These are phyloP conservation scores for Alternaria consortialis DNA, from an alignment of 2,329 filamentous ascomycete genomes.

Conservation along the genomic window DNA sequence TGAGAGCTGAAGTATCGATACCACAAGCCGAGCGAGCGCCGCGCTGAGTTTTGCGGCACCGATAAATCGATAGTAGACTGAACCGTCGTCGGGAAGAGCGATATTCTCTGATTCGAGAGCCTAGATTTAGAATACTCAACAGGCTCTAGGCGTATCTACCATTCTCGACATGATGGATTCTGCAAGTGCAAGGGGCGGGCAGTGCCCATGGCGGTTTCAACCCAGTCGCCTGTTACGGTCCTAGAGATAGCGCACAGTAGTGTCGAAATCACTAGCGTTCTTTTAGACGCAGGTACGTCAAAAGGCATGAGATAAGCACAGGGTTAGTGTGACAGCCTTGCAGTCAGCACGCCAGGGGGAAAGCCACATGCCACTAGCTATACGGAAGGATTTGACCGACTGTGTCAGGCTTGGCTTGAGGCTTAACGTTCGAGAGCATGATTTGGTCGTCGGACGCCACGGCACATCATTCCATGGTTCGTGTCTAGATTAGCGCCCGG, in stretches of 20 bases:
- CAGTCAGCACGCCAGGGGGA: slow-evolving; percentile 4
- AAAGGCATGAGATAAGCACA: slow-evolving; percentile 13
- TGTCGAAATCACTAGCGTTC: slow-evolving; percentile 3
- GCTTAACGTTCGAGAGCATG: background rate
- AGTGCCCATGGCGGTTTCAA: slow-evolving; percentile 7
- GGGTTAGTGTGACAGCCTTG: slow-evolving; percentile 18
- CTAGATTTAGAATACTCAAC: slow-evolving; percentile 17
- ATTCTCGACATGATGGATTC: slow-evolving; percentile 3
- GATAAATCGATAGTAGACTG: slow-evolving; percentile 18
- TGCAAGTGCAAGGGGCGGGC: slow-evolving; percentile 16
- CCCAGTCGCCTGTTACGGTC: slow-evolving; percentile 1
- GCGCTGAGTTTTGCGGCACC: slow-evolving; percentile 15
- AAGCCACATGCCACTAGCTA: slow-evolving; percentile 8
- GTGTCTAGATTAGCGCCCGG: slow-evolving; percentile 17
- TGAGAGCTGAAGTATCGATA: slow-evolving; percentile 17
- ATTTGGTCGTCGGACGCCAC: slow-evolving; percentile 10
- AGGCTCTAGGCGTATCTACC: slow-evolving; percentile 7
- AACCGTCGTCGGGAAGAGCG: slow-evolving; percentile 13
- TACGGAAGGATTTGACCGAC: slow-evolving; percentile 4
- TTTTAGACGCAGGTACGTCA: slow-evolving; percentile 16
- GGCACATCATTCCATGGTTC: slow-evolving; percentile 4
- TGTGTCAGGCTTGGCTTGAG: background rate
- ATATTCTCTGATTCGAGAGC: slow-evolving; percentile 10
- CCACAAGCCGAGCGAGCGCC: slow-evolving; percentile 9
- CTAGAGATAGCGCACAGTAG: slow-evolving; percentile 6